phyloP scores from a whole-genome alignment of 208 protist species.

The Endotrypanum monterogeii region DNA sequence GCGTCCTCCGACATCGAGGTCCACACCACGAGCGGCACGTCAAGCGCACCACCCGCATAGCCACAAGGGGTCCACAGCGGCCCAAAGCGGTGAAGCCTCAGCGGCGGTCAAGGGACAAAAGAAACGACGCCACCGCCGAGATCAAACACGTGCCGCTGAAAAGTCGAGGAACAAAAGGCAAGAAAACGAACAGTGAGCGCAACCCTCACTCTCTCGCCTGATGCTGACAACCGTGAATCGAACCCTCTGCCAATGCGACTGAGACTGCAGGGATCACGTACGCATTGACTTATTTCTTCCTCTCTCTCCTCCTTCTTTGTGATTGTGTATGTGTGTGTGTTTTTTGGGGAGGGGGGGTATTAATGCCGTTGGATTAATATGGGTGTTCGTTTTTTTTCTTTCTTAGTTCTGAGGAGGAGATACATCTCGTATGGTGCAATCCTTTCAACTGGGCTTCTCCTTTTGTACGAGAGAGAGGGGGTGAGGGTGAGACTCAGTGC shows the following conservation, averaged over 20 bases:
- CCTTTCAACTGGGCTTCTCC: no score
- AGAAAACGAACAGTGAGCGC: not conserved
- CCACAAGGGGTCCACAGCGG: not conserved
- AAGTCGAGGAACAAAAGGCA: constrained; percentile 1
- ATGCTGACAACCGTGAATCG: constrained; percentile 7
- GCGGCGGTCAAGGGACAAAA: not conserved
- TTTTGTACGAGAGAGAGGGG: no score
- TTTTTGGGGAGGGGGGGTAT: no score
- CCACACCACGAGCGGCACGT: not conserved
- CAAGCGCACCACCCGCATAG: constrained; percentile 1
- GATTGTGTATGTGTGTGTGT: constrained; percentile 2
- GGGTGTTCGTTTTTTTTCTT: no score
- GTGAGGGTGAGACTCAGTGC: no score
- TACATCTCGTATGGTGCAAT: no score
- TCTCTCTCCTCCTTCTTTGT: not conserved
- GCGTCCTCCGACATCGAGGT: not conserved
- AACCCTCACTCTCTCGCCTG: constrained; percentile 11
- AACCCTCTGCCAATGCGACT: not conserved
- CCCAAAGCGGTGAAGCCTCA: not conserved
- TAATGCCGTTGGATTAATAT: no score
- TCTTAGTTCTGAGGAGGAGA: no score
- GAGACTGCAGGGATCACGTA: not conserved
- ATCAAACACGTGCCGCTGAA: not conserved
- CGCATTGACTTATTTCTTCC: no score
- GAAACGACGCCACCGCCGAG: constrained; percentile 12